Conservation (phyloP, 2,329 filamentous ascomycete species). For the Pseudocercospora fijiensis region DNA sequence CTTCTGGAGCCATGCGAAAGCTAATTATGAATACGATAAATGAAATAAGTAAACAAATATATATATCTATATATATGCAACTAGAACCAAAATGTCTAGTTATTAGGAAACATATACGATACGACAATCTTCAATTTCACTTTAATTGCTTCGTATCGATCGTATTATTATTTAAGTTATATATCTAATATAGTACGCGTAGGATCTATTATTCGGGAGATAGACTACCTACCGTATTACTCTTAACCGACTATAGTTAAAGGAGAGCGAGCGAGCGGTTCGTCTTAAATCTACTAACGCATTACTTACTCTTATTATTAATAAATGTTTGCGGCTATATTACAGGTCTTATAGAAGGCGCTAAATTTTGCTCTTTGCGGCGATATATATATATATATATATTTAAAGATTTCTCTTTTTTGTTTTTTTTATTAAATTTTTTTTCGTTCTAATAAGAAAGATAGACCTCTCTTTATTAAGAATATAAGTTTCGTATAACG, state of each 20-base stretch:
- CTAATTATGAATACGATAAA: background rate
- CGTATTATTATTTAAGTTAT: background rate
- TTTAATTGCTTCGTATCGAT: too few relatives aligned
- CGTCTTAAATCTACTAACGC: background rate
- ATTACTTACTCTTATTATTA: too few relatives aligned
- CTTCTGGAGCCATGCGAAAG: background rate
- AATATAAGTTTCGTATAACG: too few relatives aligned
- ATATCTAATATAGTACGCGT: background rate
- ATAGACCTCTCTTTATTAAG: too few relatives aligned
- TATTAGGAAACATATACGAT: background rate
- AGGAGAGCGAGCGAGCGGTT: background rate
- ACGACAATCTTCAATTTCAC: background rate
- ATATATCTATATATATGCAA: too few relatives aligned
- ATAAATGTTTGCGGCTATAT: too few relatives aligned
- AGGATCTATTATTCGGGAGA: background rate
- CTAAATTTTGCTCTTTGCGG: constrained; percentile 2
- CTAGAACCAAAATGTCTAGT: background rate
- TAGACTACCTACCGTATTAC: too few relatives aligned
- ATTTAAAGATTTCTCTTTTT: background rate
- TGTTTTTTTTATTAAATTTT: too few relatives aligned
- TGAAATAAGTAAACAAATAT: too few relatives aligned
- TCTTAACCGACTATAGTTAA: background rate
- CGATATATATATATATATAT: background rate
- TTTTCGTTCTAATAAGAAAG: too few relatives aligned
- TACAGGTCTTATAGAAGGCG: too few relatives aligned